A percentile compares a stretch with the other conserved stretches of the same genome.
These are phyloP conservation scores for Backusella tarrabulga DNA, from an alignment of 192 early-diverging fungal genomes.

Conservation along the genomic window DNA sequence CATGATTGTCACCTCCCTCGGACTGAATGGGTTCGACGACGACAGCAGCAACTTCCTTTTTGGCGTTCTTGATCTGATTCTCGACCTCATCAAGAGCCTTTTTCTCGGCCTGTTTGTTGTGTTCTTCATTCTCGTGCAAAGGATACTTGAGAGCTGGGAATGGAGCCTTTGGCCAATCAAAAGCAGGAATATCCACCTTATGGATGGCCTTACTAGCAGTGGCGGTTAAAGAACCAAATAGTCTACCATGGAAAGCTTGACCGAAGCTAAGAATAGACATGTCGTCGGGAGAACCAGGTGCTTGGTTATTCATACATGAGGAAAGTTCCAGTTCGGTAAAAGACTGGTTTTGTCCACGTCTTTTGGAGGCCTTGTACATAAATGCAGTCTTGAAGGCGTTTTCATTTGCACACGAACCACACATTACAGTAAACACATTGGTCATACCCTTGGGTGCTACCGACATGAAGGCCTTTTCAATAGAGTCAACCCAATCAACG, in stretches of 20 bases:
- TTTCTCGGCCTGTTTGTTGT: constrained; percentile 61
- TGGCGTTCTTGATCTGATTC: constrained; percentile 43
- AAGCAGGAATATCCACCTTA: constrained; percentile 75
- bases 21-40: constrained; percentile 74
- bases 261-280: constrained; percentile 65
- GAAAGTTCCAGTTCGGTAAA: constrained; percentile 43
- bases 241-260: constrained; percentile 64
- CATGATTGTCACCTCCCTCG: constrained; percentile 71
- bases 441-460: constrained; percentile 65
- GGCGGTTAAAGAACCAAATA: constrained; percentile 67
- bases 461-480: constrained; percentile 63
- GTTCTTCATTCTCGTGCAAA: constrained; percentile 49
- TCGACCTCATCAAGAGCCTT: constrained; percentile 54
- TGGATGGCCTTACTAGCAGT: constrained; percentile 71
- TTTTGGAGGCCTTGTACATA: constrained; percentile 57
- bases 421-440: constrained; percentile 71
- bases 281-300: constrained; percentile 60
- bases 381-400: constrained; percentile 75
- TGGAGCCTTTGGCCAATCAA: constrained; percentile 60
- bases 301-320: constrained; percentile 63
- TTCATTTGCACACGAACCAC: constrained; percentile 76
- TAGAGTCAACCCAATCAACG: constrained; percentile 55
- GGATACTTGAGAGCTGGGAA: constrained; percentile 72
- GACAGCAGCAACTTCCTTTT: constrained; percentile 58
- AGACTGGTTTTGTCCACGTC: constrained; percentile 39